A percentile compares a stretch with the other conserved stretches of the same genome.
phyloP scores from a whole-genome alignment of 2,329 filamentous ascomycete species.

The Trichocomaceae sp. region DNA sequence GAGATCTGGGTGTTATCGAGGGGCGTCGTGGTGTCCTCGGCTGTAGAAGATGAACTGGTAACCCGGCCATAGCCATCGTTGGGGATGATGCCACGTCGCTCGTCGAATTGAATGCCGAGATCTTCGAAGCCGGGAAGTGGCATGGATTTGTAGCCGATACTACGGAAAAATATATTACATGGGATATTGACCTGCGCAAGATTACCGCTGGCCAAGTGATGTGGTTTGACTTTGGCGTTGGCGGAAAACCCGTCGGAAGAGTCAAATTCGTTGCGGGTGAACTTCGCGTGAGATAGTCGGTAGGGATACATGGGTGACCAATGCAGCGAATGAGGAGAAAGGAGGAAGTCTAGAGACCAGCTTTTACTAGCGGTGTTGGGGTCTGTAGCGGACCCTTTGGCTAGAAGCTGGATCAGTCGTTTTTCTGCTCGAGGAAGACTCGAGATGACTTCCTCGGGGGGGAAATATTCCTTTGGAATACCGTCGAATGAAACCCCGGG shows the following conservation, averaged over 20 bases:
- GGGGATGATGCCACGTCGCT: conserved; percentile 64
- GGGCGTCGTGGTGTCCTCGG: conserved; percentile 21
- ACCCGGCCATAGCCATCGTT: conserved; percentile 78
- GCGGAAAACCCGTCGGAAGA: conserved; percentile 49
- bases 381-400: conserved; percentile 60
- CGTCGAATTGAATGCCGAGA: conserved; percentile 72
- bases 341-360: conserved; percentile 80
- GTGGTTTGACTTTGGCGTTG: conserved; percentile 39
- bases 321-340: conserved; percentile 67
- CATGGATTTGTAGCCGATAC: conserved; percentile 87
- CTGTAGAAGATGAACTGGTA: conserved; percentile 32
- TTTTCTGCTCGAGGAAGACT: conserved; percentile 68
- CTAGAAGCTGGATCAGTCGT: conserved; percentile 72
- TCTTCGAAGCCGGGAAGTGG: conserved; percentile 66
- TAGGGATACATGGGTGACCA: conserved; percentile 41
- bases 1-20: conserved; percentile 35
- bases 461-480: conserved; percentile 60
- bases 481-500: conserved; percentile 64
- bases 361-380: conserved; percentile 51
- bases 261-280: conserved; percentile 50
- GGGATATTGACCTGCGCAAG: conserved; percentile 46
- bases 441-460: conserved; percentile 52
- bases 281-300: conserved; percentile 59
- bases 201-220: conserved; percentile 46
- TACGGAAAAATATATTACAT: conserved; percentile 73